Percentiles rank a stretch among this genome's conserved stretches.
phyloP scores from a whole-genome alignment of 2,329 filamentous ascomycete genomes.

The Samsoniella hepiali region DNA sequence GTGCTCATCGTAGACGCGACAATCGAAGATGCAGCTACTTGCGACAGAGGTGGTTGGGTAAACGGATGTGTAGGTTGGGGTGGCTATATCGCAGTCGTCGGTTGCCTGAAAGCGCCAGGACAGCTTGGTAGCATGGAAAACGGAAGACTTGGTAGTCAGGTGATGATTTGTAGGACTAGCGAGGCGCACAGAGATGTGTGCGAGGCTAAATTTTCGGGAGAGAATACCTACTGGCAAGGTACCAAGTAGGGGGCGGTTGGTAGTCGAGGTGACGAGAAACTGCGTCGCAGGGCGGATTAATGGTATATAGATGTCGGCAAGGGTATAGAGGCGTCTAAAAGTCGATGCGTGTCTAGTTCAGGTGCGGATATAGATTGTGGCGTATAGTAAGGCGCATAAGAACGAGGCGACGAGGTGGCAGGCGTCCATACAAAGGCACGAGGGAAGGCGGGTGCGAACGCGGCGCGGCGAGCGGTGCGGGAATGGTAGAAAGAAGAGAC shows the following conservation, averaged over 20 bases:
- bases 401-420: constrained; percentile 5
- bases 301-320: constrained; percentile 1
- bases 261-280: neutral
- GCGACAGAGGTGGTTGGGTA: constrained; percentile 35
- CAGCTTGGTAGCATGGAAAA: constrained; percentile 10
- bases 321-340: constrained; percentile 8
- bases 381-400: constrained; percentile 8
- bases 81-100: constrained; percentile 15
- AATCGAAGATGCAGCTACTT: constrained; percentile 38
- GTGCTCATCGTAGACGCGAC: constrained; percentile 46
- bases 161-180: neutral
- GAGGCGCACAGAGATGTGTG: neutral
- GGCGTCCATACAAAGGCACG: constrained; percentile 3
- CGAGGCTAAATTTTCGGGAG: neutral
- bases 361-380: neutral
- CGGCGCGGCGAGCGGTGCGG: neutral
- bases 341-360: constrained; percentile 12
- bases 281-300: neutral
- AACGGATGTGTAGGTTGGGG: neutral
- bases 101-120: constrained; percentile 16
- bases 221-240: neutral
- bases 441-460: neutral
- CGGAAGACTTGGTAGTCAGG: neutral
- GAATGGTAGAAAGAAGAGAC: neutral
- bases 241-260: neutral